Conservation (phyloP, 1,284 basidiomycete species). For the Limonomyces culmigenus region DNA sequence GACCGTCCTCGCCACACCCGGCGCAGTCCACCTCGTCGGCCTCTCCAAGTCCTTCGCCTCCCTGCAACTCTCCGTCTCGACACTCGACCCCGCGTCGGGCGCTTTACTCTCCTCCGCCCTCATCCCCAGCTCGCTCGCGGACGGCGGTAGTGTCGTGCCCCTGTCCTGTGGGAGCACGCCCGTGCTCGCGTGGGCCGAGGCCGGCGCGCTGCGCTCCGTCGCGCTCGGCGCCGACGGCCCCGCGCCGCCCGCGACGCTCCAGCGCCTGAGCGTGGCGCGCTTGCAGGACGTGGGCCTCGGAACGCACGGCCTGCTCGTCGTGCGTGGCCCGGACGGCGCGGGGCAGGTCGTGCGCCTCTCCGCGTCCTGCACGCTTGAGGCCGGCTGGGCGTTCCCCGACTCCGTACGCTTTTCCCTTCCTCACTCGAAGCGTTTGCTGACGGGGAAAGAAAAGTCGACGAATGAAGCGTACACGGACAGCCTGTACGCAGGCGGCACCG, state of each 20-base stretch:
- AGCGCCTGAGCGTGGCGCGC: constrained; percentile 24
- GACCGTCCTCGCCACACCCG: constrained; percentile 32
- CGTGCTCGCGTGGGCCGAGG: constrained; percentile 49
- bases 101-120: constrained; percentile 29
- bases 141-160: constrained; percentile 24
- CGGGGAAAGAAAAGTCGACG: no score
- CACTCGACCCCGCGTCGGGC: constrained; percentile 39
- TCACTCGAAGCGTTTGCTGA: no score
- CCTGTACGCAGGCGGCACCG: constrained; percentile 45
- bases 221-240: constrained; percentile 36
- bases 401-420: constrained; percentile 40
- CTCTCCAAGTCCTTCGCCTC: constrained; percentile 44
- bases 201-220: constrained; percentile 34
- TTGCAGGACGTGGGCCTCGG: constrained; percentile 40
- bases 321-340: constrained; percentile 32
- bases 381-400: constrained; percentile 39
- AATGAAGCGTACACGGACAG: no score
- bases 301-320: constrained; percentile 31
- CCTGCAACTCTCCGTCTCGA: constrained; percentile 49
- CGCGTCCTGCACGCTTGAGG: constrained; percentile 19
- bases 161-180: constrained; percentile 13
- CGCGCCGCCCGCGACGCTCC: constrained; percentile 24
- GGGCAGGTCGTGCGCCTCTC: constrained; percentile 37
- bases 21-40: constrained; percentile 50
- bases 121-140: constrained; percentile 40